A percentile compares a stretch with the other conserved stretches of the same genome.
phyloP scores from a whole-genome alignment of 495 filamentous ascomycete species.

The Letharia lupina region DNA sequence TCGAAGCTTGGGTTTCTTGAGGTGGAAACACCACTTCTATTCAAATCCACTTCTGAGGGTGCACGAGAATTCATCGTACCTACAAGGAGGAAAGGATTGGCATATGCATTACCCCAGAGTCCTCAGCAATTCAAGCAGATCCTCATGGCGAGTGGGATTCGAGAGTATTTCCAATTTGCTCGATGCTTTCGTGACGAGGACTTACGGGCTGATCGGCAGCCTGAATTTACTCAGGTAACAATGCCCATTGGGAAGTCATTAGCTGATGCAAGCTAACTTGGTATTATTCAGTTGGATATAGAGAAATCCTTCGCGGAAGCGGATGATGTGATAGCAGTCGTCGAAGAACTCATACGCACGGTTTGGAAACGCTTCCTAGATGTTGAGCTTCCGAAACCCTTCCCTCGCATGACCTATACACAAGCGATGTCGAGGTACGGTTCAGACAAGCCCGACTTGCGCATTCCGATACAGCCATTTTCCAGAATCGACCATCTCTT shows the following conservation, averaged over 20 bases:
- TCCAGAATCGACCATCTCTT: slow-evolving; percentile 52
- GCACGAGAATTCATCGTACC: slow-evolving; percentile 95
- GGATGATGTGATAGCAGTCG: slow-evolving; percentile 59
- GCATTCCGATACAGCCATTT: slow-evolving; percentile 53
- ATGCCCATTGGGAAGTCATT: neutral
- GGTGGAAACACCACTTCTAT: slow-evolving; percentile 85
- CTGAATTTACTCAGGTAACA: slow-evolving; percentile 87
- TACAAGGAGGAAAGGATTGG: slow-evolving; percentile 61
- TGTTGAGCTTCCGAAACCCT: slow-evolving; percentile 31
- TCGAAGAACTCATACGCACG: slow-evolving; percentile 56
- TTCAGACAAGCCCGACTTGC: slow-evolving; percentile 84
- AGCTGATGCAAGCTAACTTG: slow-evolving; percentile 11
- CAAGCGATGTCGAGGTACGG: slow-evolving; percentile 75
- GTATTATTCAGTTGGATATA: slow-evolving; percentile 60
- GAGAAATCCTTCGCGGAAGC: slow-evolving; percentile 81
- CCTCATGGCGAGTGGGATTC: slow-evolving; percentile 82
- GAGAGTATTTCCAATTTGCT: slow-evolving; percentile 83
- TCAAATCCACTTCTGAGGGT: slow-evolving; percentile 96
- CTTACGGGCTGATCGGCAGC: slow-evolving; percentile 83
- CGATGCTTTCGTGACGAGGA: slow-evolving; percentile 96
- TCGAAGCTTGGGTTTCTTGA: slow-evolving; percentile 53
- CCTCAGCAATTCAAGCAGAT: slow-evolving; percentile 99
- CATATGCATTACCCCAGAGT: slow-evolving; percentile 90
- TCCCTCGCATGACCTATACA: slow-evolving; percentile 59
- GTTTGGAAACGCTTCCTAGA: slow-evolving; percentile 46